A percentile compares a stretch with the other conserved stretches of the same genome.
These are phyloP conservation scores for Plantago coronopus DNA, from an alignment of 305 asterid species.

Conservation along the genomic window DNA sequence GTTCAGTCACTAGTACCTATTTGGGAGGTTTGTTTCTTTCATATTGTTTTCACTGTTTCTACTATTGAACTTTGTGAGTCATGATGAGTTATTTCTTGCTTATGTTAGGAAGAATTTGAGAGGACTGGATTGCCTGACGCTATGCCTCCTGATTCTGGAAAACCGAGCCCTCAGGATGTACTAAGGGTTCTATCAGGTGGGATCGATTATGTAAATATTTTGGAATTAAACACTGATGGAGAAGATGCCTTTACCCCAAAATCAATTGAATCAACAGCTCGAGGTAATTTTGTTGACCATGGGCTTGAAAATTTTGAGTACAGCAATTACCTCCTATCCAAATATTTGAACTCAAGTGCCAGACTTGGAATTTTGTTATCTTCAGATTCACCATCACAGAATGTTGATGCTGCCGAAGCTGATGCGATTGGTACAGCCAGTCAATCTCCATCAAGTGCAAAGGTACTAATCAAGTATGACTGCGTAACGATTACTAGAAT, in stretches of 20 bases:
- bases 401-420: conserved; percentile 34
- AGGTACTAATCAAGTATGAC: conserved; percentile 41
- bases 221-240: conserved; percentile 36
- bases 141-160: conserved; percentile 51
- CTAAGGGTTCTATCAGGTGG: conserved; percentile 64
- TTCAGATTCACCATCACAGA: conserved; percentile 35
- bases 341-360: conserved; percentile 33
- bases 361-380: conserved; percentile 30
- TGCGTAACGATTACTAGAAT: not conserved
- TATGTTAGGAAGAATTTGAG: conserved; percentile 66
- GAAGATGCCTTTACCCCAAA: conserved; percentile 43
- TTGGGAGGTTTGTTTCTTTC: conserved; percentile 77
- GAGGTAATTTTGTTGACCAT: conserved; percentile 31
- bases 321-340: conserved; percentile 33
- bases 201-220: conserved; percentile 45
- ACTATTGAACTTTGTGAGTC: conserved; percentile 19
- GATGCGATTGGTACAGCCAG: conserved; percentile 37
- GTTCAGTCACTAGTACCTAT: conserved; percentile 82
- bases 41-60: conserved; percentile 14
- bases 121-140: conserved; percentile 61
- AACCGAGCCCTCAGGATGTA: conserved; percentile 68
- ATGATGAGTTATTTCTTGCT: conserved; percentile 28
- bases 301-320: conserved; percentile 36
- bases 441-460: conserved; percentile 44
- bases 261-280: conserved; percentile 33